A percentile compares a stretch with the other conserved stretches of the same genome.
phyloP scores from a whole-genome alignment of 805 yeast genomes.

The Spathaspora passalidarum region DNA sequence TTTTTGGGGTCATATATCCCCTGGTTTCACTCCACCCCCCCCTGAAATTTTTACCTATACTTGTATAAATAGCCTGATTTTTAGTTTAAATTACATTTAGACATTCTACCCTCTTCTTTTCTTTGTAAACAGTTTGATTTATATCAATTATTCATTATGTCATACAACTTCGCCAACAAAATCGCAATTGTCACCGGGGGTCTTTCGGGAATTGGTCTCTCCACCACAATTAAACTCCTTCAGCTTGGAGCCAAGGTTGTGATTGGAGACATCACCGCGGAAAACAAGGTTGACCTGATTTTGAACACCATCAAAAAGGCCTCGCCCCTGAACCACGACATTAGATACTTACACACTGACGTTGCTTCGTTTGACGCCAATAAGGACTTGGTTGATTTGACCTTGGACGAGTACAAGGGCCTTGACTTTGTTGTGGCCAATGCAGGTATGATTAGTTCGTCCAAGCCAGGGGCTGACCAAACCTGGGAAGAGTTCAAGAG shows the following conservation, averaged over 20 bases:
- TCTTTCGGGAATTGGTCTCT: constrained; percentile 16
- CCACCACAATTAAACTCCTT: constrained; percentile 13
- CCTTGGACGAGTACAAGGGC: constrained; percentile 8
- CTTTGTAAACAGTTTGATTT: background rate
- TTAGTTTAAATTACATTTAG: background rate
- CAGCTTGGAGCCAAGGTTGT: constrained; percentile 16
- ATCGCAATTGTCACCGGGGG: constrained; percentile 17
- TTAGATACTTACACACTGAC: constrained; percentile 9
- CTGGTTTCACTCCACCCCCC: background rate
- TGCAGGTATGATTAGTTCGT: constrained; percentile 12
- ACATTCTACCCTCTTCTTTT: background rate
- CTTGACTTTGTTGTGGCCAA: constrained; percentile 12
- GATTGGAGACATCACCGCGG: constrained; percentile 11
- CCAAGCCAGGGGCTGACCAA: constrained; percentile 9
- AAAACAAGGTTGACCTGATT: constrained; percentile 4
- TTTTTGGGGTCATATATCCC: background rate
- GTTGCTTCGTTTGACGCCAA: constrained; percentile 9
- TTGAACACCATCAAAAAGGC: constrained; percentile 4
- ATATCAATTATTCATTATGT: constrained; percentile 3
- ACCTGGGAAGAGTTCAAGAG: constrained; percentile 12
- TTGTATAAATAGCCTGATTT: background rate
- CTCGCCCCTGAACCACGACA: constrained; percentile 5
- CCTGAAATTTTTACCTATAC: background rate
- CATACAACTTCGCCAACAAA: constrained; percentile 10
- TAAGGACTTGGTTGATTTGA: constrained; percentile 7